Conservation (phyloP, 208 protist species). For the Trypanosoma vivax region DNA sequence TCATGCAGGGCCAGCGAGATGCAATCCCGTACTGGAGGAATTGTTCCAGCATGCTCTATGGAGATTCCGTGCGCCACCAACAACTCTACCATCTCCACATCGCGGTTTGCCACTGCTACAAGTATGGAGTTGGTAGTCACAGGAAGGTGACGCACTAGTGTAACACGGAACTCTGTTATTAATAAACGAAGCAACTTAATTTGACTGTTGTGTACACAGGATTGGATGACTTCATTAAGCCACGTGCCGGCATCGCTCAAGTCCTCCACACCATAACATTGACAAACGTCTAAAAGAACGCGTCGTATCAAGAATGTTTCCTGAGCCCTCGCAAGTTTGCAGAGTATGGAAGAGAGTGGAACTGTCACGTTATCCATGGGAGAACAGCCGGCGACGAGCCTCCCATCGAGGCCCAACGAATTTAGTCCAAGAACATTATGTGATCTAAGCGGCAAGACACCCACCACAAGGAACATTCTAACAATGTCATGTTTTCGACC, state of each 20-base stretch:
- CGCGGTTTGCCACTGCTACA: conserved; percentile 27
- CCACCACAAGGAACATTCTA: conserved; percentile 32
- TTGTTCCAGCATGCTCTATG: conserved; percentile 14
- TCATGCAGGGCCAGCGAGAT: conserved; percentile 16
- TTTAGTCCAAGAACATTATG: conserved; percentile 22
- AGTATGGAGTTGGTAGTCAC: conserved; percentile 18
- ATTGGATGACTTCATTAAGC: conserved; percentile 35
- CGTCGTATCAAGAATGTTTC: conserved; percentile 3
- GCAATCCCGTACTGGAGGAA: conserved; percentile 10
- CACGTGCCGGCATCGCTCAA: conserved; percentile 22
- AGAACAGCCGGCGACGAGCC: conserved; percentile 17
- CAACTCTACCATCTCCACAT: conserved; percentile 34
- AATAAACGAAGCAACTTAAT: conserved; percentile 39
- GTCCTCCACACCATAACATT: conserved; percentile 1
- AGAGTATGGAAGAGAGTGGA: conserved; percentile 3
- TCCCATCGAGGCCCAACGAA: conserved; percentile 3
- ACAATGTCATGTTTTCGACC: conserved; percentile 19
- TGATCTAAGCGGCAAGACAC: conserved; percentile 26
- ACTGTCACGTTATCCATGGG: not conserved
- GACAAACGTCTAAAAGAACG: conserved; percentile 14
- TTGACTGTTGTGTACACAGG: conserved; percentile 29
- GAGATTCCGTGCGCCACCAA: conserved; percentile 39
- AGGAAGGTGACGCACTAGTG: conserved; percentile 7
- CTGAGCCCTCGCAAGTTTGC: not conserved
- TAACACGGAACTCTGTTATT: conserved; percentile 29